Conservation (phyloP, 2,329 filamentous ascomycete genomes). For the Fusarium tjaetaba region DNA sequence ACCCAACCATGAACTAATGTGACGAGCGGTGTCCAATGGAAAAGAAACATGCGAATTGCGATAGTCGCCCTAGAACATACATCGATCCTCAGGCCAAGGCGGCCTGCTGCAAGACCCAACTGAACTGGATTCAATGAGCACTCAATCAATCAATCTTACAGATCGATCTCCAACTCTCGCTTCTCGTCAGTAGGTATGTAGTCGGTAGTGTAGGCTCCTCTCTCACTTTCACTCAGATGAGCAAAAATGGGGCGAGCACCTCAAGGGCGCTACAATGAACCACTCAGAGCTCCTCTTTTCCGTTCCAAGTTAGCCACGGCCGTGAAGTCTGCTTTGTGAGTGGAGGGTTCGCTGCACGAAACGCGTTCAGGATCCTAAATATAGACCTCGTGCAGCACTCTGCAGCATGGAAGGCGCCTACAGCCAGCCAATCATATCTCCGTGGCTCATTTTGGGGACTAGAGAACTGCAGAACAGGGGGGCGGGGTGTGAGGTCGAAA, state of each 20-base stretch:
- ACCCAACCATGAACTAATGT: not conserved
- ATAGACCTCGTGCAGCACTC: constrained; percentile 42
- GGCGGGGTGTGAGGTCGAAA: constrained; percentile 8
- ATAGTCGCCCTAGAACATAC: constrained; percentile 9
- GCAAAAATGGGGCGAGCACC: constrained; percentile 21
- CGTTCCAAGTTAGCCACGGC: constrained; percentile 37
- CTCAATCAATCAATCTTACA: constrained; percentile 8
- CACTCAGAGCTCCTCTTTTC: constrained; percentile 34
- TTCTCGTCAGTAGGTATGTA: not conserved
- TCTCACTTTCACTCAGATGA: constrained; percentile 5
- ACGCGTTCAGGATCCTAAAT: constrained; percentile 47
- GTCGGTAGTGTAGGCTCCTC: not conserved
- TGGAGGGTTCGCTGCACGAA: constrained; percentile 41
- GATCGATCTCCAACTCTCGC: constrained; percentile 16
- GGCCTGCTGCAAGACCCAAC: constrained; percentile 9
- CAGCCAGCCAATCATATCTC: constrained; percentile 43
- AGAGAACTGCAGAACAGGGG: constrained; percentile 30
- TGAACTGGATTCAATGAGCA: not conserved
- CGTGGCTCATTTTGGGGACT: constrained; percentile 42
- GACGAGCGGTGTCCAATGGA: constrained; percentile 25
- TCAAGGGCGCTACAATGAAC: constrained; percentile 35
- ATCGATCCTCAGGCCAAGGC: constrained; percentile 9
- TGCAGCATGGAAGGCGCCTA: constrained; percentile 46
- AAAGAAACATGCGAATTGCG: not conserved
- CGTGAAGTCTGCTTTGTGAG: constrained; percentile 30